These are phyloP conservation scores for Phytophthora fragariae DNA, from an alignment of 352 stramenopile genomes.

Conservation along the genomic window DNA sequence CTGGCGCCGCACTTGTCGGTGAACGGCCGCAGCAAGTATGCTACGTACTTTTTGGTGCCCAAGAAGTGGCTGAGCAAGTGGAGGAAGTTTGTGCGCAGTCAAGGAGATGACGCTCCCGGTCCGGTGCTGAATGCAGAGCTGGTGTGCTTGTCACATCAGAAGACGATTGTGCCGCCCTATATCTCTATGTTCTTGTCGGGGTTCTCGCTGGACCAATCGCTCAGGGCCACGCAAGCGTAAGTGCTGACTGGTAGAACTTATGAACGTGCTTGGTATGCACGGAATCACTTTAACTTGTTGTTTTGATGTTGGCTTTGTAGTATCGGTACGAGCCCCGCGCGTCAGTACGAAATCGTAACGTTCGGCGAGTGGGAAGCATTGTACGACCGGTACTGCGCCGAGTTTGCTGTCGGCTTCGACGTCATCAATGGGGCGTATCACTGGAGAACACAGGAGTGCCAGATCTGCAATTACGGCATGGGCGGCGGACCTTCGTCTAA, in stretches of 20 bases:
- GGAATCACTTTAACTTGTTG: background rate
- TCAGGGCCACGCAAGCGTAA: constrained; percentile 78
- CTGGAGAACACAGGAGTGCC: constrained; percentile 82
- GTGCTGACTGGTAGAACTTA: constrained; percentile 20
- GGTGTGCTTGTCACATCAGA: constrained; percentile 81
- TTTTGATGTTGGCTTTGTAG: constrained; percentile 28
- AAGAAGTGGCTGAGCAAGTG: constrained; percentile 88
- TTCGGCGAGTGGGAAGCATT: constrained; percentile 83
- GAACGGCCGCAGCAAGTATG: constrained; percentile 54
- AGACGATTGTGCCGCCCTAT: constrained; percentile 81
- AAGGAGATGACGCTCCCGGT: constrained; percentile 60
- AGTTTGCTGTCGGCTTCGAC: constrained; percentile 86
- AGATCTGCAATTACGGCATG: constrained; percentile 85
- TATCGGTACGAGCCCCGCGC: constrained; percentile 55
- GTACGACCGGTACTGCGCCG: constrained; percentile 79
- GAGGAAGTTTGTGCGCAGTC: constrained; percentile 77
- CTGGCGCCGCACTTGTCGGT: constrained; percentile 63
- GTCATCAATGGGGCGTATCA: constrained; percentile 83
- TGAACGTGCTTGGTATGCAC: background rate
- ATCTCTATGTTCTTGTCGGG: constrained; percentile 90
- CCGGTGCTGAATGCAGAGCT: constrained; percentile 86
- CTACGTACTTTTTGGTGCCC: constrained; percentile 81
- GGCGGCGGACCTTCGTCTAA: constrained; percentile 40
- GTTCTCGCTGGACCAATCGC: constrained; percentile 80
- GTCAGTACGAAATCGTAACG: constrained; percentile 90